Percentiles rank a stretch among this genome's conserved stretches.
phyloP scores from a whole-genome alignment of 306 rosid species.

The Neltuma alba region DNA sequence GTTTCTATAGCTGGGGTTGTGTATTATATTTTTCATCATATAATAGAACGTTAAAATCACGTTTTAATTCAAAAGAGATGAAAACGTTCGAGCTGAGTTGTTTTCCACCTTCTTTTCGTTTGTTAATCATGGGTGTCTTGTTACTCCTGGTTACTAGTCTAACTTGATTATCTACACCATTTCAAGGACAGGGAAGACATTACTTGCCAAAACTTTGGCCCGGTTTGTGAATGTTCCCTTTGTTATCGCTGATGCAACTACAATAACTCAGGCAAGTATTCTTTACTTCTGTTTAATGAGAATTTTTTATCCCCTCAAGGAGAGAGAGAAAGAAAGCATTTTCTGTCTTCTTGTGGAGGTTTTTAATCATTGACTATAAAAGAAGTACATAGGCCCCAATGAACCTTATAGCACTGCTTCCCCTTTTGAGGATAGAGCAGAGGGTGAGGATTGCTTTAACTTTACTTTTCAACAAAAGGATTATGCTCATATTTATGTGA shows the following conservation, averaged over 20 bases:
- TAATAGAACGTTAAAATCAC: slow-evolving; percentile 10
- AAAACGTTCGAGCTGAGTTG: neutral
- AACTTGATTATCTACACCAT: slow-evolving; percentile 64
- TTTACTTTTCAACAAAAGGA: neutral
- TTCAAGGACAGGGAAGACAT: slow-evolving; percentile 99
- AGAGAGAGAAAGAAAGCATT: neutral
- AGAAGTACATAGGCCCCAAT: neutral
- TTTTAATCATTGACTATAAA: slow-evolving; percentile 22
- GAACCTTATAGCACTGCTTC: neutral
- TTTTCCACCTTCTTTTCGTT: slow-evolving; percentile 9
- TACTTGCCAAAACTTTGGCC: slow-evolving; percentile 99
- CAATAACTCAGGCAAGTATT: slow-evolving; percentile 90
- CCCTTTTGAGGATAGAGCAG: neutral
- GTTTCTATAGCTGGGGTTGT: neutral
- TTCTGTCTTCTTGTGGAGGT: neutral
- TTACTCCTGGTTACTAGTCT: slow-evolving; percentile 45
- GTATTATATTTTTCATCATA: slow-evolving; percentile 2
- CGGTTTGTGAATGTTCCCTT: slow-evolving; percentile 96
- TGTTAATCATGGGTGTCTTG: neutral
- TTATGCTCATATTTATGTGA: slow-evolving; percentile 9
- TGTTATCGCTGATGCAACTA: slow-evolving; percentile 96
- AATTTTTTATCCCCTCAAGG: neutral
- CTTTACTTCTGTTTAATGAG: slow-evolving; percentile 33
- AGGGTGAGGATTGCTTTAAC: neutral
- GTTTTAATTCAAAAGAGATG: slow-evolving; percentile 14